Base-by-base conservation (phyloP, 192 early-diverging fungal species). In the Podila verticillata region DNA sequence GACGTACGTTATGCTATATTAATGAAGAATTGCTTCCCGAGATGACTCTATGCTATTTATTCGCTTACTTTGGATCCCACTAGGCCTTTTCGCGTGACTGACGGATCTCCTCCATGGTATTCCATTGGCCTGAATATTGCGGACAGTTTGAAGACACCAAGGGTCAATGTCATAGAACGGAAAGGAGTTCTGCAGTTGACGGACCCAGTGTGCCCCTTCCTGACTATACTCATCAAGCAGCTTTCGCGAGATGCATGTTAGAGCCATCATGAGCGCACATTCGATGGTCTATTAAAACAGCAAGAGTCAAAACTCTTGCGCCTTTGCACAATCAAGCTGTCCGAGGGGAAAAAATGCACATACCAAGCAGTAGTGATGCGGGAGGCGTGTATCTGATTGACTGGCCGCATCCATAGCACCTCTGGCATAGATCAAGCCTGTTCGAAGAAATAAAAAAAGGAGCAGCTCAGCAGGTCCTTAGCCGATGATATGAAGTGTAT, bases 171-270 rank as follows among this genome's bases (percentile, higher is more conserved):
- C 29, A 20, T 65, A 24, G 10, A 62, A 3, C 2, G 67, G 67
- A 57, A 77, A 70, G 3, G 32, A 49, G 20, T 5, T 47, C 47
- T 36, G 17, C n/a, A 77, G 61, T 13, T 59, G 31, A 2, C 44
- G 26, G 22, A 77, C 56, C 74, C 74, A 77, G 2, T 51, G 49
- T 4, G 67, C 22, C 17, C 63, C 74, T 48, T 77, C 67, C 2
- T 62, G 74, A 39, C 67, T 77, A 67, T 51, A 77, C 1, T 26
- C 26, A 13, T 70, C 67, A 12, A 70, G 56, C 32, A 77, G 56
- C 8, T 65, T 29, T 10, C 62, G 49, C 15, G 36, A 22, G 19
- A 66, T 44, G 19, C 67, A 77, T 1, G 57, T 31, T 8, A 77
- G 51, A 7, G 74, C 64, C 31, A 77, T 35, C 74, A 77, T 68